These are phyloP conservation scores for Psilocybe sp. DNA, from an alignment of 768 basidiomycete species.

Conservation along the genomic window DNA sequence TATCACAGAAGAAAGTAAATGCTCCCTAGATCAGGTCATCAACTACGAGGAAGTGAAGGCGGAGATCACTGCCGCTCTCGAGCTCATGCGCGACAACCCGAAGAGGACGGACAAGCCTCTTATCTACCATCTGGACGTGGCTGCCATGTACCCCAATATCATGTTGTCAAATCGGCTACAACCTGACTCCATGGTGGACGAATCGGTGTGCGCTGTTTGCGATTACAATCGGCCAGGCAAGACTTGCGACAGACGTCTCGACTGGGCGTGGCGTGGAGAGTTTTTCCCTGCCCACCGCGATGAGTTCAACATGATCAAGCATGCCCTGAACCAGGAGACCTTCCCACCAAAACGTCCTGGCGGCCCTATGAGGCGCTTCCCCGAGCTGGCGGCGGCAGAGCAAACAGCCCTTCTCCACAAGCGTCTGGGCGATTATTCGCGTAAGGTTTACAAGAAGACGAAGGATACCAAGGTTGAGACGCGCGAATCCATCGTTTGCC, in stretches of 20 bases:
- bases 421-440: slow-evolving; percentile 95
- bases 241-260: slow-evolving; percentile 86
- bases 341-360: slow-evolving; percentile 83
- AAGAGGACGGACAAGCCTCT: slow-evolving; percentile 87
- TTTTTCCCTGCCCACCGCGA: slow-evolving; percentile 97
- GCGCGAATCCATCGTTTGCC: slow-evolving; percentile 93
- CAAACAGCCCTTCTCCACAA: slow-evolving; percentile 93
- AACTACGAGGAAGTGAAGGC: slow-evolving; percentile 94
- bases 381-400: slow-evolving; percentile 79
- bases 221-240: slow-evolving; percentile 98
- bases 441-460: slow-evolving; percentile 97
- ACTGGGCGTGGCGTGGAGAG: slow-evolving; percentile 99
- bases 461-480: slow-evolving; percentile 96
- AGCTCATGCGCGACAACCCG: slow-evolving; percentile 89
- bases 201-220: slow-evolving; percentile 95
- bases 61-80: slow-evolving; percentile 74
- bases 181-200: slow-evolving; percentile 96
- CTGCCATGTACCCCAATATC: slow-evolving; percentile 99
- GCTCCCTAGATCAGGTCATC: slow-evolving; percentile 76
- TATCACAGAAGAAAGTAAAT: slow-evolving; percentile 81
- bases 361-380: slow-evolving; percentile 74
- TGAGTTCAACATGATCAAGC: slow-evolving; percentile 98
- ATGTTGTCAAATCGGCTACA: slow-evolving; percentile 99
- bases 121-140: slow-evolving; percentile 98
- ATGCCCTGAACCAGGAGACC: slow-evolving; percentile 90